phyloP scores from a whole-genome alignment of 2,329 filamentous ascomycete species.

The Fusarium sp. region DNA sequence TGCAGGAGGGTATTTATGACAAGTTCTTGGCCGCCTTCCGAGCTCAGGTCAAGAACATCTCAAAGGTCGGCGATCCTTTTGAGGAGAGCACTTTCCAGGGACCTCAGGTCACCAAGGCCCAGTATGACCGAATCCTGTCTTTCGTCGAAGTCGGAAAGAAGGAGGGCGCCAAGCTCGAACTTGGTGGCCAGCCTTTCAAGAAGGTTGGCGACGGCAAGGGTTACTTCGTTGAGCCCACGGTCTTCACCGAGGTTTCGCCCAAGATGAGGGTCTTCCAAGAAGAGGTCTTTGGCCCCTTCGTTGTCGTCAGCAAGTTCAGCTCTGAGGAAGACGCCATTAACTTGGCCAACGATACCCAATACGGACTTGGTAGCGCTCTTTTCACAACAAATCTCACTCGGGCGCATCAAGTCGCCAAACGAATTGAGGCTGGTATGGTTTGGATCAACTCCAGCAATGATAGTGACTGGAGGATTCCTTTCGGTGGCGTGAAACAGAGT shows the following conservation, averaged over 20 bases:
- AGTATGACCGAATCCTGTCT: conserved; percentile 78
- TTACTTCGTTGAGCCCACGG: conserved; percentile 63
- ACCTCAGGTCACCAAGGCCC: conserved; percentile 78
- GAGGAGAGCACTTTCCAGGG: conserved; percentile 79
- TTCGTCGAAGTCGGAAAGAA: conserved; percentile 79
- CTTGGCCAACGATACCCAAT: conserved; percentile 68
- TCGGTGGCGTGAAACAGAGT: conserved; percentile 65
- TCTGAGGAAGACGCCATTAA: conserved; percentile 59
- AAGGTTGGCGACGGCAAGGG: conserved; percentile 57
- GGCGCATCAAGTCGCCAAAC: conserved; percentile 65
- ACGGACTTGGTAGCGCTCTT: conserved; percentile 73
- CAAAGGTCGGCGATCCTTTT: conserved; percentile 80
- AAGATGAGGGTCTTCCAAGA: conserved; percentile 63
- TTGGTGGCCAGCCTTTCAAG: conserved; percentile 66
- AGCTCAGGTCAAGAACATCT: conserved; percentile 56
- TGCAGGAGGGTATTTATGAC: conserved; percentile 73
- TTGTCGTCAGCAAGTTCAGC: conserved; percentile 59
- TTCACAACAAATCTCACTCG: conserved; percentile 72
- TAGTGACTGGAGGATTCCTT: conserved; percentile 60
- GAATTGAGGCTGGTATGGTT: conserved; percentile 73
- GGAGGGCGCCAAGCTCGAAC: conserved; percentile 77
- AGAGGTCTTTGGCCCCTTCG: conserved; percentile 64
- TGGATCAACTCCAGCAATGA: conserved; percentile 67
- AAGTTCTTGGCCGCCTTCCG: conserved; percentile 66
- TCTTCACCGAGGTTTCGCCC: conserved; percentile 60